These are phyloP conservation scores for Ammopiptanthus mongolicus DNA, from an alignment of 306 rosid species.

Conservation along the genomic window DNA sequence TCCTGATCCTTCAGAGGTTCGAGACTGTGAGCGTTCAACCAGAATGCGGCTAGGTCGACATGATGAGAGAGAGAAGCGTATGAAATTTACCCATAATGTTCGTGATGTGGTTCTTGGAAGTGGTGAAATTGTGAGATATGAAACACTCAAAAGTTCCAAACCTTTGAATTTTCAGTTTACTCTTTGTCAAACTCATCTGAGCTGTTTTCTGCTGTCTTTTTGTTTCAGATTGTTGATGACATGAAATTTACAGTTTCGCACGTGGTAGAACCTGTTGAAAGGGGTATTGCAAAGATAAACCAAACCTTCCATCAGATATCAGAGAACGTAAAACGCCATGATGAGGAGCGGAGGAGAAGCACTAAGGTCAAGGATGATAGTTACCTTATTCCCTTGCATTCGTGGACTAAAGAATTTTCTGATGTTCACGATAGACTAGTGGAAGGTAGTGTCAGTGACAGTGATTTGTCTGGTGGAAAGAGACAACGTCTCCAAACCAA, in stretches of 20 bases:
- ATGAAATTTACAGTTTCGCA: conserved; percentile 93
- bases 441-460: conserved; percentile 88
- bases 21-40: conserved; percentile 73
- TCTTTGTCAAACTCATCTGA: background rate
- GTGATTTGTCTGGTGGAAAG: conserved; percentile 53
- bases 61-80: conserved; percentile 58
- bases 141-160: conserved; percentile 3
- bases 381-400: conserved; percentile 58
- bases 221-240: conserved; percentile 90
- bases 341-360: conserved; percentile 68
- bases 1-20: conserved; percentile 94
- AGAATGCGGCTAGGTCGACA: conserved; percentile 50
- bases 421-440: conserved; percentile 53
- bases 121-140: conserved; percentile 81
- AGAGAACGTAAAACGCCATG: conserved; percentile 86
- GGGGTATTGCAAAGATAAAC: conserved; percentile 81
- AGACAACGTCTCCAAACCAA: conserved; percentile 51
- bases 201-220: conserved; percentile 15
- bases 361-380: conserved; percentile 78
- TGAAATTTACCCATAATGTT: conserved; percentile 83
- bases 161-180: background rate
- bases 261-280: conserved; percentile 93
- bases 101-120: conserved; percentile 93
- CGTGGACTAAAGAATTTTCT: conserved; percentile 68
- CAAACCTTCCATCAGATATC: conserved; percentile 81